phyloP scores from a whole-genome alignment of 441 rosid species.

The Gossypium davidsonii region DNA sequence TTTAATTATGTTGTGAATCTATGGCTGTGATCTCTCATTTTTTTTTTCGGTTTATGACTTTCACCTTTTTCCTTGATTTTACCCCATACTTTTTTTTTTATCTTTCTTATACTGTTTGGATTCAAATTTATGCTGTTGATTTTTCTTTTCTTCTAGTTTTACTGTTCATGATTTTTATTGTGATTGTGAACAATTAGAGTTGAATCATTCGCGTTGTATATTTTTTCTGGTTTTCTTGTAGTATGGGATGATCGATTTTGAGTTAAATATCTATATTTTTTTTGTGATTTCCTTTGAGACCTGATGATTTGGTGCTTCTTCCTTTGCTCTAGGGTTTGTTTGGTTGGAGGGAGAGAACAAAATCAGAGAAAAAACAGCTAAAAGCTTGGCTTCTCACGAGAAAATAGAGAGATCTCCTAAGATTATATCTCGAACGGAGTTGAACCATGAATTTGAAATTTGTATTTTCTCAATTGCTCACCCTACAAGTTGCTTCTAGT shows the following conservation, averaged over 20 bases:
- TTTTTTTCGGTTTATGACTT: neutral
- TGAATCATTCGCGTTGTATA: neutral
- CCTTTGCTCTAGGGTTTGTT: slow-evolving; percentile 9
- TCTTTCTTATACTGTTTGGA: too few species aligned
- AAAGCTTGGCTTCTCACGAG: neutral
- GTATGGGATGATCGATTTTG: neutral
- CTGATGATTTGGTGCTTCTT: neutral
- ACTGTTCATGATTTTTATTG: neutral
- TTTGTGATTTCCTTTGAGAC: neutral
- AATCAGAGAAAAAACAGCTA: neutral
- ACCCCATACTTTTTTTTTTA: neutral
- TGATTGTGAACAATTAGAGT: neutral
- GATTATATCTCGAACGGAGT: neutral
- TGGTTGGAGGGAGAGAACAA: slow-evolving; percentile 1
- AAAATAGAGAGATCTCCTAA: neutral
- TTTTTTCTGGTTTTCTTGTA: neutral
- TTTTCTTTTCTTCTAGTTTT: neutral
- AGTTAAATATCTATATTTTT: neutral
- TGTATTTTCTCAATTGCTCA: neutral
- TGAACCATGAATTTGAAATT: neutral
- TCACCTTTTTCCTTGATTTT: neutral
- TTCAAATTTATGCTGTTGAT: neutral
- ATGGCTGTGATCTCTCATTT: neutral
- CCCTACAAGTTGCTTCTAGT: slow-evolving; percentile 5
- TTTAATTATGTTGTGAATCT: neutral